Evolutionary conservation across 2,329 filamentous ascomycete genomes (phyloP).

Genomic region (Lecanoromycetidae sp.): DNA sequence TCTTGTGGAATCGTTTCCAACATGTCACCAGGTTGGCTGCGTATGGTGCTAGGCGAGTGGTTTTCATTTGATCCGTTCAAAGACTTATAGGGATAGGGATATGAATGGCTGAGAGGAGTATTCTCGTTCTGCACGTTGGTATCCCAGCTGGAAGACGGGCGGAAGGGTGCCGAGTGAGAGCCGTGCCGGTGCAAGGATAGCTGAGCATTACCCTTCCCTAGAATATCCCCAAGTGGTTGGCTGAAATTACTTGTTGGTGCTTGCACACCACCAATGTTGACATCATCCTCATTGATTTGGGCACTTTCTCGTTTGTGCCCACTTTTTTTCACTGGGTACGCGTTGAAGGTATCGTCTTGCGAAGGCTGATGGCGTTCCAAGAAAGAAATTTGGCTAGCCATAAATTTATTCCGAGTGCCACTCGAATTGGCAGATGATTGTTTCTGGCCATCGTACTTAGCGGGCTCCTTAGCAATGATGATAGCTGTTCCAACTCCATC

Average conservation of each 20-base stretch:
- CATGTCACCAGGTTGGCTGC: background rate
- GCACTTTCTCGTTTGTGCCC: conserved; percentile 30
- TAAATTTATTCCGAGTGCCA: conserved; percentile 30
- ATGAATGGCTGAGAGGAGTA: background rate
- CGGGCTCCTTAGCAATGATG: background rate
- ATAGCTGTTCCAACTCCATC: conserved; percentile 8
- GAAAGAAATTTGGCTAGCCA: conserved; percentile 26
- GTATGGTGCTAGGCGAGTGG: background rate
- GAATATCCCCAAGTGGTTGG: conserved; percentile 7
- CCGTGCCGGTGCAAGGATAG: background rate
- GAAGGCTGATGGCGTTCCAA: background rate
- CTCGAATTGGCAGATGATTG: conserved; percentile 10
- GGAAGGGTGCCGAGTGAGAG: too few species aligned
- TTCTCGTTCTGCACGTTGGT: conserved; percentile 1
- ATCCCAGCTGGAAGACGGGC: background rate
- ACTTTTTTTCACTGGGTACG: conserved; percentile 6
- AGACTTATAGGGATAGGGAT: background rate
- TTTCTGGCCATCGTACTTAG: conserved; percentile 9
- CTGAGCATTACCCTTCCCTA: background rate
- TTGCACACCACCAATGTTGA: conserved; percentile 7
- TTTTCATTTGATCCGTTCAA: background rate
- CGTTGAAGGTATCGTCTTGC: background rate
- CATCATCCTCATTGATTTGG: conserved; percentile 25
- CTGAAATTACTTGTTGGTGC: background rate
- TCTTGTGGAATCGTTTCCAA: background rate